phyloP scores from a whole-genome alignment of 306 rosid genomes.

The Vicia villosa region DNA sequence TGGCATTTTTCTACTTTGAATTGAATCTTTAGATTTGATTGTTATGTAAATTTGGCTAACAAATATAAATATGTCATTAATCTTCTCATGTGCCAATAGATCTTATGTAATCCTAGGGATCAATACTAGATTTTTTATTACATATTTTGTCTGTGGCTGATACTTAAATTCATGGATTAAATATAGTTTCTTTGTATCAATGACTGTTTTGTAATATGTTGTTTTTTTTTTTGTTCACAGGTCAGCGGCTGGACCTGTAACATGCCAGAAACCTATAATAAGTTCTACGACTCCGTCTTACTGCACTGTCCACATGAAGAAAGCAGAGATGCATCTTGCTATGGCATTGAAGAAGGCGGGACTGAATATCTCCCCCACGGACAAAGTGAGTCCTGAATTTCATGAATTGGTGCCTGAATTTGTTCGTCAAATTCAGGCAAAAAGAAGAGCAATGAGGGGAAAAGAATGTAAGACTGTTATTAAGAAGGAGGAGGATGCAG shows the following conservation, averaged over 20 bases:
- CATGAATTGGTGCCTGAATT: slow-evolving; percentile 52
- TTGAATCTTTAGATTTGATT: too few species aligned
- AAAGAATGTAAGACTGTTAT: slow-evolving; percentile 30
- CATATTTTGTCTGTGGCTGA: too few species aligned
- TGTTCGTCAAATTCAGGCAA: slow-evolving; percentile 53
- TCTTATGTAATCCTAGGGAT: too few species aligned
- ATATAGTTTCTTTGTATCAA: too few species aligned
- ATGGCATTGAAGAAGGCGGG: slow-evolving; percentile 58
- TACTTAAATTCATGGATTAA: too few species aligned
- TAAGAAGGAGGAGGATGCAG: not conserved
- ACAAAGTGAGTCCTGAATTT: slow-evolving; percentile 55
- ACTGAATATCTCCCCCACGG: slow-evolving; percentile 49
- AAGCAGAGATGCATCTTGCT: slow-evolving; percentile 56
- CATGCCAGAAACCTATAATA: slow-evolving; percentile 67
- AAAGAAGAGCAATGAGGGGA: slow-evolving; percentile 42
- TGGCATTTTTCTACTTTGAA: too few species aligned
- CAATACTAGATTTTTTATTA: too few species aligned
- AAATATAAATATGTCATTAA: too few species aligned
- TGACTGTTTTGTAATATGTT: too few species aligned
- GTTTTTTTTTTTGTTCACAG: slow-evolving; percentile 29
- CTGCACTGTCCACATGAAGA: slow-evolving; percentile 58
- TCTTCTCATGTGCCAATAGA: too few species aligned
- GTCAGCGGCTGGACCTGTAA: slow-evolving; percentile 58
- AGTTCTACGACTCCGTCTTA: slow-evolving; percentile 60
- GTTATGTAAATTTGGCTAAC: too few species aligned